Percentiles rank a stretch among this genome's conserved stretches.
phyloP scores from a whole-genome alignment of 352 stramenopile genomes.

The Elongisporangium anandrum region DNA sequence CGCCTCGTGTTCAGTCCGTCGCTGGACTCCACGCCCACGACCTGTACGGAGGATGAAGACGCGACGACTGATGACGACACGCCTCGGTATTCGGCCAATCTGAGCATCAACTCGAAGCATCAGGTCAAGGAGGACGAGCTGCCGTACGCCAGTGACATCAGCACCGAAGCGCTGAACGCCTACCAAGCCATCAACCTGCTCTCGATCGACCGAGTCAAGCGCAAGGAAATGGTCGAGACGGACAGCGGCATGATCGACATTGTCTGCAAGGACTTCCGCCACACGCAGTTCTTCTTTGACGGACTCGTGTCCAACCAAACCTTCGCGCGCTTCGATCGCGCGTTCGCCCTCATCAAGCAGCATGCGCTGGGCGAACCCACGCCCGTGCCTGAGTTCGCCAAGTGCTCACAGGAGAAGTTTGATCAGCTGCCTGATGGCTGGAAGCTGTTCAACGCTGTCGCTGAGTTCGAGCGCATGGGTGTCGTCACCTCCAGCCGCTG shows the following conservation, averaged over 20 bases:
- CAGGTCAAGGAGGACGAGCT: constrained; percentile 38
- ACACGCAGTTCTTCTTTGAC: constrained; percentile 70
- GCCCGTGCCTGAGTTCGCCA: constrained; percentile 46
- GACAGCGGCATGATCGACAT: constrained; percentile 71
- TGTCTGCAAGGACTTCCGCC: constrained; percentile 79
- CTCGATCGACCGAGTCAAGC: constrained; percentile 68
- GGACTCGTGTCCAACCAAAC: constrained; percentile 74
- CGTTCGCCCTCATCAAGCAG: constrained; percentile 52
- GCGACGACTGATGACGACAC: not conserved
- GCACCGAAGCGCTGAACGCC: constrained; percentile 27
- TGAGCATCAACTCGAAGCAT: constrained; percentile 16
- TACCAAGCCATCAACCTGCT: constrained; percentile 74
- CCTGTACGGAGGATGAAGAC: constrained; percentile 5
- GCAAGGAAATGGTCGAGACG: constrained; percentile 70
- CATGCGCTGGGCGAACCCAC: constrained; percentile 51
- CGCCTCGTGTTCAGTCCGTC: constrained; percentile 69
- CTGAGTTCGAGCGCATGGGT: constrained; percentile 68
- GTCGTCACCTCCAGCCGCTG: constrained; percentile 44
- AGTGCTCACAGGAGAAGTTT: constrained; percentile 53
- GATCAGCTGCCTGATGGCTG: constrained; percentile 48
- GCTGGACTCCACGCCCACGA: not conserved
- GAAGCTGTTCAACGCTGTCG: constrained; percentile 62
- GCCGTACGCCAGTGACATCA: constrained; percentile 36
- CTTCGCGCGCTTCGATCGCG: constrained; percentile 73
- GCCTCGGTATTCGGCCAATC: constrained; percentile 13